Evolutionary conservation across 306 rosid genomes (phyloP).

Genomic region (Erythrophleum fordii): DNA sequence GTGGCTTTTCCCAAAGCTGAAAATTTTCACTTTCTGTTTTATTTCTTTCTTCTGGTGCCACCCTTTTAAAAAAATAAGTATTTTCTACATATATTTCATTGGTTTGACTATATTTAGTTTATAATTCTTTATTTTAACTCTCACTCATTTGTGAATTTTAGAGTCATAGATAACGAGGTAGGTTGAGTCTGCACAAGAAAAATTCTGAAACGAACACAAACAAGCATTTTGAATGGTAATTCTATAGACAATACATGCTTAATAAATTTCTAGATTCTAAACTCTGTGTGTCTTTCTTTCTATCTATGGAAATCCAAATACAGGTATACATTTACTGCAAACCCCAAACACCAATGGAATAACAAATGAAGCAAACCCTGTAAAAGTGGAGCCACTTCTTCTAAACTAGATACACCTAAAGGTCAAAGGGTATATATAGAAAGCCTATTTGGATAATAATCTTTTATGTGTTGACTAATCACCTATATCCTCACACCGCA

Average conservation of each 20-base stretch:
- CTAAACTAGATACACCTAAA: background rate
- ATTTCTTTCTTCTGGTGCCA: too few species aligned
- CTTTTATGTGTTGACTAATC: too few species aligned
- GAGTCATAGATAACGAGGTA: background rate
- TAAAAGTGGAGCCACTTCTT: background rate
- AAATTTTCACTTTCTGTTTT: too few species aligned
- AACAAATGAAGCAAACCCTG: constrained; percentile 43
- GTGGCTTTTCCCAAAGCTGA: too few species aligned
- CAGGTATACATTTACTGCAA: constrained; percentile 32
- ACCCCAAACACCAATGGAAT: constrained; percentile 32
- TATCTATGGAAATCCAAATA: constrained; percentile 34
- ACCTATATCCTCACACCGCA: constrained; percentile 81
- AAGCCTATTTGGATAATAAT: background rate
- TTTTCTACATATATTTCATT: too few species aligned
- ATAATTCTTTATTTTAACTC: background rate
- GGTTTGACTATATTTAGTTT: too few species aligned
- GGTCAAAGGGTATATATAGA: background rate
- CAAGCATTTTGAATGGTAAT: constrained; percentile 40
- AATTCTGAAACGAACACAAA: background rate
- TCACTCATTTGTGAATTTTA: background rate
- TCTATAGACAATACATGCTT: constrained; percentile 38
- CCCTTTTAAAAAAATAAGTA: too few species aligned
- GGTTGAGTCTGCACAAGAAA: background rate
- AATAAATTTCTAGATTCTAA: constrained; percentile 33
- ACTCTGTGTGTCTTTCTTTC: constrained; percentile 27